Percentiles rank a stretch among this genome's conserved stretches.
These are phyloP conservation scores for Limnomonas spitsbergensis DNA, from an alignment of 139 green algal species.

Conservation along the genomic window DNA sequence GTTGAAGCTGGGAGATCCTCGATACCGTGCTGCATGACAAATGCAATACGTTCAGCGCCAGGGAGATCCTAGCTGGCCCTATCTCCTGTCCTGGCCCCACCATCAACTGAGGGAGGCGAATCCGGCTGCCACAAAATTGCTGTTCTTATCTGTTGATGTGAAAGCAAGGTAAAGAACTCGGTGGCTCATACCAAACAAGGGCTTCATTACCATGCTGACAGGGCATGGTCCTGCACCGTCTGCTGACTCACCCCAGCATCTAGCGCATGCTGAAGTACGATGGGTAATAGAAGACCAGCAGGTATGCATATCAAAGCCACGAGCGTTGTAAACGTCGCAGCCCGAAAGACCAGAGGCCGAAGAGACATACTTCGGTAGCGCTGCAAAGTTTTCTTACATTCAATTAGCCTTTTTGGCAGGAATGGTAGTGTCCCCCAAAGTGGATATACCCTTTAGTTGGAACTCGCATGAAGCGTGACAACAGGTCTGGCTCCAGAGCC, in stretches of 20 bases:
- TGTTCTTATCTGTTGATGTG: conserved; percentile 4
- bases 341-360: too few species aligned
- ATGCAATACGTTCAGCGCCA: not conserved
- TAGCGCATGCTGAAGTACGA: not conserved
- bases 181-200: not conserved
- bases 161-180: too few species aligned
- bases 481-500: too few species aligned
- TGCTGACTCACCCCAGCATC: conserved; percentile 10
- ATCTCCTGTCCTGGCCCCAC: not conserved
- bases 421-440: too few species aligned
- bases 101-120: not conserved
- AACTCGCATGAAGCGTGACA: too few species aligned
- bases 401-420: too few species aligned
- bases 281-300: not conserved
- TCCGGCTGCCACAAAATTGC: conserved; percentile 8
- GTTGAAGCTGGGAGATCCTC: not conserved
- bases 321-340: too few species aligned
- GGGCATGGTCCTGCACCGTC: not conserved
- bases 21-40: conserved; percentile 9
- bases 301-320: conserved; percentile 6
- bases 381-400: too few species aligned
- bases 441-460: too few species aligned
- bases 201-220: not conserved
- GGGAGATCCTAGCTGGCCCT: not conserved
- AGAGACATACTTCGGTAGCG: too few species aligned